Percentiles rank a stretch among this genome's conserved stretches.
Evolutionary conservation across 805 yeast species (phyloP).

Genomic region (Wickerhamiella sergipiensis): DNA sequence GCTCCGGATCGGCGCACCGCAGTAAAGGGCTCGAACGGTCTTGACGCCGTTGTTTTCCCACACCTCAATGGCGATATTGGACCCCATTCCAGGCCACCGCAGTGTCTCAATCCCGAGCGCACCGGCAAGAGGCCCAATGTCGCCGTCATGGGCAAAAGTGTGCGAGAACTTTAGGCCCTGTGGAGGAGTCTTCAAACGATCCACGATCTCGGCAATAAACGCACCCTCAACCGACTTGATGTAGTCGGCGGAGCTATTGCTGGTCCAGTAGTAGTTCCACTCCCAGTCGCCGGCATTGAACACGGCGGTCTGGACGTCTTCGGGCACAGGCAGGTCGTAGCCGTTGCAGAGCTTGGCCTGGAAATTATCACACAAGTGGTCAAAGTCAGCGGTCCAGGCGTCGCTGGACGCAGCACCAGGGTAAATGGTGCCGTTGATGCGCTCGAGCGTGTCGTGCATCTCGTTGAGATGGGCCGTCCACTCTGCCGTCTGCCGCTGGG

Average conservation of each 20-base stretch:
- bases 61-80: conserved; percentile 30
- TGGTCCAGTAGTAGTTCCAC: conserved; percentile 29
- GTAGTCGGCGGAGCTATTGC: conserved; percentile 26
- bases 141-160: conserved; percentile 34
- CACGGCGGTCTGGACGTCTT: conserved; percentile 26
- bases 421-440: conserved; percentile 20
- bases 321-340: conserved; percentile 22
- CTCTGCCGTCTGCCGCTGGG: conserved; percentile 20
- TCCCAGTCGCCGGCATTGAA: conserved; percentile 34
- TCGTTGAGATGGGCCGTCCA: conserved; percentile 28
- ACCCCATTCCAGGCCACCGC: conserved; percentile 39
- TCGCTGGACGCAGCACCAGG: conserved; percentile 16
- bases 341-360: conserved; percentile 29
- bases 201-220: conserved; percentile 27
- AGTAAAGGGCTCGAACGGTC: conserved; percentile 28
- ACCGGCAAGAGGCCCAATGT: conserved; percentile 27
- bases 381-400: conserved; percentile 18
- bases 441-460: conserved; percentile 20
- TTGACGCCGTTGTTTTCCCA: conserved; percentile 22
- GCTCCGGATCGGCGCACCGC: conserved; percentile 20
- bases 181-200: conserved; percentile 21
- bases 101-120: conserved; percentile 25
- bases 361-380: conserved; percentile 31
- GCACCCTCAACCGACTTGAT: conserved; percentile 27
- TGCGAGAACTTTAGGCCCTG: conserved; percentile 25